These are phyloP conservation scores for Neospora caninum DNA, from an alignment of 169 alveolate species.

Conservation along the genomic window DNA sequence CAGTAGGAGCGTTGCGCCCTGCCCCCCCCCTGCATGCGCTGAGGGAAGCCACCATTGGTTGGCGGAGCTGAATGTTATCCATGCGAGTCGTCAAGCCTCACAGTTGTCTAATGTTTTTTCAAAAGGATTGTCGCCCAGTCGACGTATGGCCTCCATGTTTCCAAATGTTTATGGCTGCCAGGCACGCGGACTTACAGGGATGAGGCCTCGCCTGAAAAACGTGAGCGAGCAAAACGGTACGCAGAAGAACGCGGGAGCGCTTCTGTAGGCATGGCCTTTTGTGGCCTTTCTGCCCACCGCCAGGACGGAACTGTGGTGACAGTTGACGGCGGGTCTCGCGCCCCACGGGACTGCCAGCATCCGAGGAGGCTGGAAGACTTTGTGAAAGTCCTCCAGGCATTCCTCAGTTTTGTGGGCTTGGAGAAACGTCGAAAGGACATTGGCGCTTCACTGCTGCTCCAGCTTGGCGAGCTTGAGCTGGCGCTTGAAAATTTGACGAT, in stretches of 20 bases:
- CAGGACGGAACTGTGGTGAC: neutral
- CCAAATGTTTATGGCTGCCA: neutral
- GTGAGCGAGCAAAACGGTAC: neutral
- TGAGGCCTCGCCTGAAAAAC: conserved; percentile 21
- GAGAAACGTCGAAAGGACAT: neutral
- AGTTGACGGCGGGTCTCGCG: conserved; percentile 19
- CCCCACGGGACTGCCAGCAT: neutral
- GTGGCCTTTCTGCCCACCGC: neutral
- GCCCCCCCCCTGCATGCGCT: no score
- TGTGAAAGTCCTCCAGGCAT: neutral
- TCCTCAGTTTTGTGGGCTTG: neutral
- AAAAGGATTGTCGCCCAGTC: no score
- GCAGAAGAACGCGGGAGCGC: conserved; percentile 29
- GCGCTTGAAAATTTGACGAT: neutral
- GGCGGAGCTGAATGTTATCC: no score
- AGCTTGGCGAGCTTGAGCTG: neutral
- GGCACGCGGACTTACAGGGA: conserved; percentile 26
- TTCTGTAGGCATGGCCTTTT: conserved; percentile 1
- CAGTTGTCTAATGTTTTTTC: no score
- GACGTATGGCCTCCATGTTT: no score
- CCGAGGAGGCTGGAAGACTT: conserved; percentile 5
- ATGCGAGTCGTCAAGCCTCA: no score
- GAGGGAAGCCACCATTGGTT: no score
- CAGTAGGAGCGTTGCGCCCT: no score
- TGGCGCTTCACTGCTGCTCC: neutral